These are phyloP conservation scores for Chlorella ohadii DNA, from an alignment of 139 green algal genomes.

Conservation along the genomic window DNA sequence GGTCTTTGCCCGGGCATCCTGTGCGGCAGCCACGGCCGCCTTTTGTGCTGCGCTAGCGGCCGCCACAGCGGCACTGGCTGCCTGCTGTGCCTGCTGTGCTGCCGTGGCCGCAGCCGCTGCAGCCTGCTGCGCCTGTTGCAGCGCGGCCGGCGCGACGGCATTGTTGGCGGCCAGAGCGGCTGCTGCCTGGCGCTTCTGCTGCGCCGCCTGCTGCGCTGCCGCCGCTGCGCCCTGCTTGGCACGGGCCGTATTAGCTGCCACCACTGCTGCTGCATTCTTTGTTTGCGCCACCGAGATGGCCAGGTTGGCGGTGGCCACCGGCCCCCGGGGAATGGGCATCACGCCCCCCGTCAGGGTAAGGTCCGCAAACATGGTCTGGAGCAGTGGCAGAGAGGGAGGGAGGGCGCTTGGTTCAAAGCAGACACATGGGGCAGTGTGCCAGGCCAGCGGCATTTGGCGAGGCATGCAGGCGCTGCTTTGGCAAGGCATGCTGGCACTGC, in stretches of 20 bases:
- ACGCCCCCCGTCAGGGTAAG: not conserved
- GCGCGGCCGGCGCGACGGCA: not conserved
- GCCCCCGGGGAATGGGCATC: not conserved
- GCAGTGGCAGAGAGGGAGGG: too few relatives aligned
- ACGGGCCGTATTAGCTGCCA: not conserved
- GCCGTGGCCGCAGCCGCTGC: not conserved
- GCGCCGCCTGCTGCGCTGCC: not conserved
- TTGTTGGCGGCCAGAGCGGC: not conserved
- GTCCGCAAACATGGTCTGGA: slow-evolving; percentile 7
- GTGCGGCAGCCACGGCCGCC: not conserved
- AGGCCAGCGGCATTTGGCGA: too few relatives aligned
- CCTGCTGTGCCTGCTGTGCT: not conserved
- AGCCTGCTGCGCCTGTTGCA: not conserved
- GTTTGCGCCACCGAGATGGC: not conserved
- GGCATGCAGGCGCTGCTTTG: too few relatives aligned
- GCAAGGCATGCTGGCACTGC: too few relatives aligned
- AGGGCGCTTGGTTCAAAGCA: too few relatives aligned
- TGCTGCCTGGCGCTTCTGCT: not conserved
- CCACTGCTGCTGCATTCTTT: not conserved
- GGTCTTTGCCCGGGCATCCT: not conserved
- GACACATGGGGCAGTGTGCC: too few relatives aligned
- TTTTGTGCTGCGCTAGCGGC: not conserved
- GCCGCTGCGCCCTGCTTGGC: not conserved
- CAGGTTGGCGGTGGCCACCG: not conserved
- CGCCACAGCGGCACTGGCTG: not conserved